Evolutionary conservation across 352 stramenopile species (phyloP).

Genomic region (Aphanomyces cochlioides): DNA sequence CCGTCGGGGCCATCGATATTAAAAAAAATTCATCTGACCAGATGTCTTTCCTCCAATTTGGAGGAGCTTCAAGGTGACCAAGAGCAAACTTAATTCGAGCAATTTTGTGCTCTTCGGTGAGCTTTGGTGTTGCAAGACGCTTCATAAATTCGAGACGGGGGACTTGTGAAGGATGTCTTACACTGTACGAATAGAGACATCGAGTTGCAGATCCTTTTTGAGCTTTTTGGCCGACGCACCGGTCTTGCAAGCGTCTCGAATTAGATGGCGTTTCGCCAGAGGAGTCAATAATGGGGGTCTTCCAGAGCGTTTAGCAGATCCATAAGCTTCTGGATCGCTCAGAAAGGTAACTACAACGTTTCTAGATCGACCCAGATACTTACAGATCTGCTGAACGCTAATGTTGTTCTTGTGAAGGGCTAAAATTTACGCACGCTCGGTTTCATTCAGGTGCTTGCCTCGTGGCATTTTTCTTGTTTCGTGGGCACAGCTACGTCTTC

Average conservation of each 20-base stretch:
- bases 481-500: too few species aligned
- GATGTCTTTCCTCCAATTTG: neutral
- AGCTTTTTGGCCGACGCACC: neutral
- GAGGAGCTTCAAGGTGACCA: neutral
- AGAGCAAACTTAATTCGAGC: neutral
- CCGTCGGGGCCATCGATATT: neutral
- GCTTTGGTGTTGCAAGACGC: neutral
- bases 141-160: neutral
- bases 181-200: neutral
- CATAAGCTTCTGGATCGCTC: neutral
- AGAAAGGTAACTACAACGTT: neutral
- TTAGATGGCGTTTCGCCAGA: neutral
- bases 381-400: neutral
- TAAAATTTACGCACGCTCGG: too few species aligned
- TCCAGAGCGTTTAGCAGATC: neutral
- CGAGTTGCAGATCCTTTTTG: neutral
- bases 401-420: too few species aligned
- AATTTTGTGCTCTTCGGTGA: neutral
- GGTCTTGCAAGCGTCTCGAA: neutral
- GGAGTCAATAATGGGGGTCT: neutral
- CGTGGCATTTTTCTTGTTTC: too few species aligned
- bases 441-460: too few species aligned
- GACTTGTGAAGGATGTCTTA: neutral
- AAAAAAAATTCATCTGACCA: constrained; percentile 2
- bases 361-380: neutral